phyloP scores from a whole-genome alignment of 306 rosid species.

The Medicago arabica region DNA sequence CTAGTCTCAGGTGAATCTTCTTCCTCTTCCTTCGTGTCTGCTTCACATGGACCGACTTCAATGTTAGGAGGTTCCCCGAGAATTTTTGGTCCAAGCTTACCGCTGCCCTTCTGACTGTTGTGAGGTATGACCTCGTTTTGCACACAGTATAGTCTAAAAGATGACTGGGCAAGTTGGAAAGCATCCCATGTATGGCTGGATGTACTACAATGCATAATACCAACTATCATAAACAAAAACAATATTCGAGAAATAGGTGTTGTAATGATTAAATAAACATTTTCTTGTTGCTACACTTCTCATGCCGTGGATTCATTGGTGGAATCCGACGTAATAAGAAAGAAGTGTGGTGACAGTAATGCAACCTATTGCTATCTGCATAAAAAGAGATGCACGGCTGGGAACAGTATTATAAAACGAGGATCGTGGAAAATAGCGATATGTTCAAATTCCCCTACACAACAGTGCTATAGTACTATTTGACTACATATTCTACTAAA shows the following conservation, averaged over 20 bases:
- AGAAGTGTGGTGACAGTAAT: constrained; percentile 22
- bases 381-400: not conserved
- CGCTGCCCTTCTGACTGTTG: constrained; percentile 48
- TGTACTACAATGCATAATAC: constrained; percentile 66
- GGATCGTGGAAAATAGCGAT: too few relatives aligned
- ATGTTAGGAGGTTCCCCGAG: constrained; percentile 74
- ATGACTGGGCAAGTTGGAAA: constrained; percentile 89
- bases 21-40: constrained; percentile 66
- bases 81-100: constrained; percentile 71
- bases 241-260: not conserved
- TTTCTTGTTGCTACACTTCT: not conserved
- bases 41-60: constrained; percentile 60
- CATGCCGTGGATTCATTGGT: constrained; percentile 21
- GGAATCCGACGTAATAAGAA: not conserved
- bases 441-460: too few relatives aligned
- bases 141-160: constrained; percentile 77
- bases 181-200: constrained; percentile 97
- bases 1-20: constrained; percentile 63
- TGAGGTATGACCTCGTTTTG: constrained; percentile 53
- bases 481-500: not conserved
- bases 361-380: constrained; percentile 2
- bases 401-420: not conserved
- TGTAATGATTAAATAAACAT: constrained; percentile 29
- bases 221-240: constrained; percentile 37
- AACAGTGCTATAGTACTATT: too few relatives aligned